phyloP scores from a whole-genome alignment of 2,329 filamentous ascomycete genomes.

The Cercospora janseana region DNA sequence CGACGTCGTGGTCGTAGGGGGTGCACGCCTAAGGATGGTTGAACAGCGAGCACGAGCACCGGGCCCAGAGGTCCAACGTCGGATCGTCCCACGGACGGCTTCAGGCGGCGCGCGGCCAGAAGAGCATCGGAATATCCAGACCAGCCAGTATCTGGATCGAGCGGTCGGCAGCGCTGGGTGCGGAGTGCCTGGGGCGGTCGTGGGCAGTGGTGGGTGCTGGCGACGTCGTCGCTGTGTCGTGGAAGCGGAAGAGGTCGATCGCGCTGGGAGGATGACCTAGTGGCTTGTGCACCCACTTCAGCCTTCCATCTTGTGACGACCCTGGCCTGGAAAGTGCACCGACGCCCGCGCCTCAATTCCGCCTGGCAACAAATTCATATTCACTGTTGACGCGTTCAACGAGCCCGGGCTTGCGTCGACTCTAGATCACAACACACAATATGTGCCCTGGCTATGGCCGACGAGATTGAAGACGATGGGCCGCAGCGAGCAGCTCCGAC shows the following conservation, averaged over 20 bases:
- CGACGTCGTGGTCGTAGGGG: constrained; percentile 9
- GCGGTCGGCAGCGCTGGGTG: neutral
- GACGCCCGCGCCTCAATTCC: constrained; percentile 1
- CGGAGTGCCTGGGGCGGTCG: neutral
- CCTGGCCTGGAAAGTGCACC: neutral
- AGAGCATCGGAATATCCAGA: constrained; percentile 6
- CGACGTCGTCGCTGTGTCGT: neutral
- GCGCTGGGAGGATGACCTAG: neutral
- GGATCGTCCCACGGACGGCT: constrained; percentile 9
- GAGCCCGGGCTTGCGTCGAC: no score
- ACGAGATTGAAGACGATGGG: constrained; percentile 30
- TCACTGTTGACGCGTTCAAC: constrained; percentile 1
- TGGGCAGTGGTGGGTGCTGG: neutral
- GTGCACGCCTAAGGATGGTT: constrained; percentile 20
- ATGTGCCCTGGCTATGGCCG: constrained; percentile 23
- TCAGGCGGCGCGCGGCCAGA: constrained; percentile 2
- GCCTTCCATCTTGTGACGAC: neutral
- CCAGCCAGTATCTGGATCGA: neutral
- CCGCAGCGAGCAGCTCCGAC: constrained; percentile 15
- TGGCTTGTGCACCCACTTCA: neutral
- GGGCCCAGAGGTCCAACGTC: constrained; percentile 1
- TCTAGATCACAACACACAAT: neutral
- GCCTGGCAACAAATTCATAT: neutral
- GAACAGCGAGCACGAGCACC: constrained; percentile 6
- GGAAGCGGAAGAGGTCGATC: neutral